Percentiles rank a stretch among this genome's conserved stretches.
These are phyloP conservation scores for Gliomastix tumulicola DNA, from an alignment of 2,329 filamentous ascomycete species.

Conservation along the genomic window DNA sequence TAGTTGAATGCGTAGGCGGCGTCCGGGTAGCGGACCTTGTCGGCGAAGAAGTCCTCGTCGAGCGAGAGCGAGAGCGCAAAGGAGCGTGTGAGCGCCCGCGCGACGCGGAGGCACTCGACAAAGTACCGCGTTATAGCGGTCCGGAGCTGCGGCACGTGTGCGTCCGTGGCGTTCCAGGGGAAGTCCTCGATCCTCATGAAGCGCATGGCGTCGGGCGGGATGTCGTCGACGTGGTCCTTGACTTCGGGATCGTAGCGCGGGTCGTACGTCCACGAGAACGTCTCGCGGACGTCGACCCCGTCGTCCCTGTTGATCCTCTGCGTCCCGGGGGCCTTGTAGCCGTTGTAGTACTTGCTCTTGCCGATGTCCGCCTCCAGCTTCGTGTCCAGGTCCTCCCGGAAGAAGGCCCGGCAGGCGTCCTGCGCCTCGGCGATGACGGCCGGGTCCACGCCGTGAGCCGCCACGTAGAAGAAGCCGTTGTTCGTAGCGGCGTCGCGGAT, in stretches of 20 bases:
- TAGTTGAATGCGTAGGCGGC: constrained; percentile 32
- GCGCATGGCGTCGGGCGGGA: constrained; percentile 33
- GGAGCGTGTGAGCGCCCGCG: constrained; percentile 39
- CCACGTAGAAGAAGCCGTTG: constrained; percentile 50
- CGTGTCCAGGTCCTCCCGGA: constrained; percentile 32
- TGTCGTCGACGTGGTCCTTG: constrained; percentile 22
- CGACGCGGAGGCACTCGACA: constrained; percentile 37
- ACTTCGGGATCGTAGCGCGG: constrained; percentile 42
- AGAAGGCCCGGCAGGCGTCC: constrained; percentile 32
- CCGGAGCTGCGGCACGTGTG: constrained; percentile 40
- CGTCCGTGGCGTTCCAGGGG: constrained; percentile 43
- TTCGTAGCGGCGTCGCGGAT: constrained; percentile 38
- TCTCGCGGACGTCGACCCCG: constrained; percentile 42
- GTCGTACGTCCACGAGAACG: constrained; percentile 44
- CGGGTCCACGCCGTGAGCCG: constrained; percentile 37
- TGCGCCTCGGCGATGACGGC: constrained; percentile 19
- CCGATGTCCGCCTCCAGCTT: constrained; percentile 30
- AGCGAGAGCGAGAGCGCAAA: constrained; percentile 50
- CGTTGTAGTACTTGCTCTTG: constrained; percentile 36
- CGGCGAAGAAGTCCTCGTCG: constrained; percentile 47
- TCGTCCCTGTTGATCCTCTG: constrained; percentile 42
- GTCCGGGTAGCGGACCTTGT: constrained; percentile 43
- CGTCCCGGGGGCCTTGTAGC: constrained; percentile 33
- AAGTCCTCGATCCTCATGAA: constrained; percentile 40
- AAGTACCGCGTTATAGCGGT: constrained; percentile 38